Evolutionary conservation across 768 basidiomycete species (phyloP).

Genomic region (Leccinum arenicola): DNA sequence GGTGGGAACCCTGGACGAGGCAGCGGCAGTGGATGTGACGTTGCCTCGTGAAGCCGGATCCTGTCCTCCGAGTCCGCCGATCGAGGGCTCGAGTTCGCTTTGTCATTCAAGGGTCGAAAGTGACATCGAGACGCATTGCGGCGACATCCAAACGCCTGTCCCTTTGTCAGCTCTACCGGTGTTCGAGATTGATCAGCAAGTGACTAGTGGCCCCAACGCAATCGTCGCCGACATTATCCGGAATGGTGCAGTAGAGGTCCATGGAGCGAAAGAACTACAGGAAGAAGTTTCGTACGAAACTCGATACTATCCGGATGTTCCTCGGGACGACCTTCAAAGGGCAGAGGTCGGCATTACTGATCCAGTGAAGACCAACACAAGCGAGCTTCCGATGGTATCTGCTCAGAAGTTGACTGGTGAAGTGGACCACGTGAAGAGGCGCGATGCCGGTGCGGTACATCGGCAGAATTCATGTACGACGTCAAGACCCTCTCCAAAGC

Average conservation of each 20-base stretch:
- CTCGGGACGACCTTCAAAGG: neutral
- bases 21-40: neutral
- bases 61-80: neutral
- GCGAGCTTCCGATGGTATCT: neutral
- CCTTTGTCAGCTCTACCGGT: neutral
- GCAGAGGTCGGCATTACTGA: neutral
- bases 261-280: neutral
- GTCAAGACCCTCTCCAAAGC: constrained; percentile 1
- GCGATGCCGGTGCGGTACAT: neutral
- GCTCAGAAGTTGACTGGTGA: neutral
- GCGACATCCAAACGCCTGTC: neutral
- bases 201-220: neutral
- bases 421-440: neutral
- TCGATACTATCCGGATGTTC: no score
- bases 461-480: neutral
- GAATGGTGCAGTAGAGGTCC: neutral
- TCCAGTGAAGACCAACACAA: neutral
- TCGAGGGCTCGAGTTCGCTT: neutral
- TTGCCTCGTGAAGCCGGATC: neutral
- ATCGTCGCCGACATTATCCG: neutral
- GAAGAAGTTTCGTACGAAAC: neutral
- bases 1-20: neutral
- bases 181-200: neutral
- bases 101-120: neutral
- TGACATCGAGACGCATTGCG: neutral